These are phyloP conservation scores for Crithidia thermophila DNA, from an alignment of 208 protist species.

Conservation along the genomic window DNA sequence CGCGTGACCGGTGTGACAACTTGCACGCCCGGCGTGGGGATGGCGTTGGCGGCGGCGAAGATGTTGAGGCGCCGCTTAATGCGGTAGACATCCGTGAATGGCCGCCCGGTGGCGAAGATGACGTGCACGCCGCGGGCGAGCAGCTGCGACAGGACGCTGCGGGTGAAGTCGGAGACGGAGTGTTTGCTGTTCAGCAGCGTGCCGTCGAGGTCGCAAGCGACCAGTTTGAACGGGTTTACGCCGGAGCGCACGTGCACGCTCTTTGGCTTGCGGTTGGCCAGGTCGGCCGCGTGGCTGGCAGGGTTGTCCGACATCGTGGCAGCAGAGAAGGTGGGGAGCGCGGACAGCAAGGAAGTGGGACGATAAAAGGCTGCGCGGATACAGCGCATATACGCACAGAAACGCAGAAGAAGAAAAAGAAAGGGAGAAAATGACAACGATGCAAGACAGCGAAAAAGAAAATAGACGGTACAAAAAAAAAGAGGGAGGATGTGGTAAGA, in stretches of 20 bases:
- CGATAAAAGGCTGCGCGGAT: neutral
- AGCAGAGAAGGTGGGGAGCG: neutral
- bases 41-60: constrained; percentile 39
- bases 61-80: constrained; percentile 65
- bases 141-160: constrained; percentile 50
- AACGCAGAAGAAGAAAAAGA: neutral
- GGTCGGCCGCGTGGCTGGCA: neutral
- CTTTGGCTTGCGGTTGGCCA: constrained; percentile 20
- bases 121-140: constrained; percentile 69
- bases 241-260: constrained; percentile 20
- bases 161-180: constrained; percentile 47
- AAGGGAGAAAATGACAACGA: neutral
- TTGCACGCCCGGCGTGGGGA: constrained; percentile 49
- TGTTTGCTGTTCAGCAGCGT: constrained; percentile 58
- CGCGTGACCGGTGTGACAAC: constrained; percentile 35
- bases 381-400: constrained; percentile 8
- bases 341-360: neutral
- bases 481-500: too few relatives aligned
- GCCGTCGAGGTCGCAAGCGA: constrained; percentile 74
- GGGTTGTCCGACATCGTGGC: neutral
- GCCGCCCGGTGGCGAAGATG: constrained; percentile 78
- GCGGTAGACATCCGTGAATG: constrained; percentile 60
- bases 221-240: constrained; percentile 41
- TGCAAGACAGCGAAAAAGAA: neutral
- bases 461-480: too few relatives aligned